Base-by-base conservation (phyloP, 1,139 yeast genomes). In the Yarrowia galli region DNA sequence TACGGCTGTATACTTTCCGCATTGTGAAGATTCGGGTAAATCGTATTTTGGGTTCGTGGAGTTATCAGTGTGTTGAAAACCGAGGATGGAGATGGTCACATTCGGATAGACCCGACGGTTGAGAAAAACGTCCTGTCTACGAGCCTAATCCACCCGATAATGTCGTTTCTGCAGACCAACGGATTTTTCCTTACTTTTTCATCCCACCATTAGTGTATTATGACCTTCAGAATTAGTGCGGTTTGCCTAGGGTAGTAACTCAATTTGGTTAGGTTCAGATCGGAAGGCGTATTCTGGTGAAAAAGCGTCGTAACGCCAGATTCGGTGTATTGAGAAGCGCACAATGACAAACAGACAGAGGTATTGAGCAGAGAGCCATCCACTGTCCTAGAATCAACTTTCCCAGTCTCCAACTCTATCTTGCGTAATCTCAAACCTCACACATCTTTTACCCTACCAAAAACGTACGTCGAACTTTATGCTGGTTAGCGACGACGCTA, bases 401-500 rank as follows among this genome's bases (percentile, higher is more conserved):
- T 20, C 36, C 38, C 10, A 2, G 10, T n/a, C 25, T 6, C 18
- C 45, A 22, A 53, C 60, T 36, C 20, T 36, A 22, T 23, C 35
- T 36, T 35, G 43, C 32, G 16, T 16, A 13, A 38, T 38, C 60
- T 53, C 45, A 16, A 54, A n/a, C 36, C 18, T 18, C 35, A 25
- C 28, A 25, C 36, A 18, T 18, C n/a, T 38, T 36, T 54, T 54
- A 54, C 61, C 61, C 61, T 54, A 54, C 61, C 61, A 54, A 54
- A 40, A 54, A 23, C 48, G 61, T 23, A 54, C 61, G 38, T 40
- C 61, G 28, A 54, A 54, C 61, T 54, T 54, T 54, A 54, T 54
- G 61, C 48, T 40, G 36, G 61, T 54, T 25, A 54, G 48, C 61
- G 61, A 54, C 61, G 61, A 54, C 61, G 61, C 61, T 54, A 54